Percentiles rank a stretch among this genome's conserved stretches.
These are phyloP conservation scores for Mariannaea sp. DNA, from an alignment of 2,329 filamentous ascomycete genomes.

Conservation along the genomic window DNA sequence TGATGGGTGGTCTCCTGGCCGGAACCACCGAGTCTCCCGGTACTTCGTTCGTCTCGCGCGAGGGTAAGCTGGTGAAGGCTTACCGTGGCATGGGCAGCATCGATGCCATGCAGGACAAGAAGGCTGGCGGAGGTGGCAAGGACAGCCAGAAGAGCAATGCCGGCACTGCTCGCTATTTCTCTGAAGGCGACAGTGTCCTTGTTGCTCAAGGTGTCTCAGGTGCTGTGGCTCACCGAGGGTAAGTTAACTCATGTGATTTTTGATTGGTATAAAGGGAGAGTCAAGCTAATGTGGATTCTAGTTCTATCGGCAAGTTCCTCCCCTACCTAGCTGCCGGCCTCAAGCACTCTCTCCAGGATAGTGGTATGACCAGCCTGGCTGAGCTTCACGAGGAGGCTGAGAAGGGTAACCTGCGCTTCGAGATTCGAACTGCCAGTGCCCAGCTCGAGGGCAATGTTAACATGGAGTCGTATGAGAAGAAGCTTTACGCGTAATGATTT, in stretches of 20 bases:
- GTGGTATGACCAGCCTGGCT: constrained; percentile 79
- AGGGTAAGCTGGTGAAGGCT: constrained; percentile 98
- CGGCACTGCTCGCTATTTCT: constrained; percentile 97
- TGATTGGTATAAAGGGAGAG: not conserved
- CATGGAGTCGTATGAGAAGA: constrained; percentile 99
- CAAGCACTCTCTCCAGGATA: constrained; percentile 97
- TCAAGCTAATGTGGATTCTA: constrained; percentile 43
- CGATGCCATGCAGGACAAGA: constrained; percentile 99
- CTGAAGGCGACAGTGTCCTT: constrained; percentile 90
- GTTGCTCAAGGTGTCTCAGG: constrained; percentile 97
- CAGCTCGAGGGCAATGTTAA: constrained; percentile 97
- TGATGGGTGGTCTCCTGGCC: constrained; percentile 98
- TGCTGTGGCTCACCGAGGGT: constrained; percentile 76
- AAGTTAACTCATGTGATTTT: constrained; percentile 34
- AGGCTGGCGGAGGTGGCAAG: constrained; percentile 76
- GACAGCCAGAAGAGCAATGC: constrained; percentile 84
- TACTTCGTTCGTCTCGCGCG: constrained; percentile 92
- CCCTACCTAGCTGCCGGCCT: constrained; percentile 94
- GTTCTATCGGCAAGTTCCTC: constrained; percentile 91
- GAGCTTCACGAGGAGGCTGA: constrained; percentile 77
- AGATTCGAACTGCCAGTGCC: constrained; percentile 90
- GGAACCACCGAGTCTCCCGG: constrained; percentile 98
- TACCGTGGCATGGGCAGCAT: constrained; percentile 99
- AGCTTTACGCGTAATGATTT: constrained; percentile 81
- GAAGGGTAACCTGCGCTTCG: constrained; percentile 82